Base-by-base conservation (phyloP, 345 rosid species). In the Rhodamnia argentea region DNA sequence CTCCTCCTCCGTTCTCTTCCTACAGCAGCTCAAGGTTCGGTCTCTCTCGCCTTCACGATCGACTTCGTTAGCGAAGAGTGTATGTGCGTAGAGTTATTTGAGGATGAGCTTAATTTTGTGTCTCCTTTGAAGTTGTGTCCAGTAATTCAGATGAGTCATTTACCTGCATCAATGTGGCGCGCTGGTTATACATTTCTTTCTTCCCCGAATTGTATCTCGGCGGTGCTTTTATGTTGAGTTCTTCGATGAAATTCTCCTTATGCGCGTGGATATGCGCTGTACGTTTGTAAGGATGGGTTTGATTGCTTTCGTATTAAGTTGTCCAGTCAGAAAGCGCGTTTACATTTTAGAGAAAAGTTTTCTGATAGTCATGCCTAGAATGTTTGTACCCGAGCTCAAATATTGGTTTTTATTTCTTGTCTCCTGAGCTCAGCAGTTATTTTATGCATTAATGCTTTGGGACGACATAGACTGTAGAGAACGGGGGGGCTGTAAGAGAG, bases 1-100 rank as follows among this genome's bases (percentile, higher is more conserved):
- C 88, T 89, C 98, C 86, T 93, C 97, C 57, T 92, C 98, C 74
- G 94, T 94, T 62, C 91, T 93, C 88, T 96, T 96, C 89, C 96
- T 97, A 86, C 99, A 96, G 87, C 98, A 94, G 89, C 99, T 97
- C 87, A 97, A 96, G 96, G 99, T 95, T 52, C 32, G 62, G 50
- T 56, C 50, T 12, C n/a, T 54, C 54, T 29, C 47, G 27, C 76
- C 42, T n/a, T 76, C 5, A 18, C 54, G 60, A 37, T 32, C 24
- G 57, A 53, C 26, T 56, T 29, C 51, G 47, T 83, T 16, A 2
- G 55, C 58, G 37, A 51, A 52, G 83, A 18, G 83, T n/a, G 55
- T 24, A 27, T 47, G 55, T 5, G 83, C 32, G 83, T 70, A 9
- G 78, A 37, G 78, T 70, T 32, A 70, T 37, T 1, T 8, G 78